Evolutionary conservation across 805 yeast species (phyloP).

Genomic region (Candida montana): DNA sequence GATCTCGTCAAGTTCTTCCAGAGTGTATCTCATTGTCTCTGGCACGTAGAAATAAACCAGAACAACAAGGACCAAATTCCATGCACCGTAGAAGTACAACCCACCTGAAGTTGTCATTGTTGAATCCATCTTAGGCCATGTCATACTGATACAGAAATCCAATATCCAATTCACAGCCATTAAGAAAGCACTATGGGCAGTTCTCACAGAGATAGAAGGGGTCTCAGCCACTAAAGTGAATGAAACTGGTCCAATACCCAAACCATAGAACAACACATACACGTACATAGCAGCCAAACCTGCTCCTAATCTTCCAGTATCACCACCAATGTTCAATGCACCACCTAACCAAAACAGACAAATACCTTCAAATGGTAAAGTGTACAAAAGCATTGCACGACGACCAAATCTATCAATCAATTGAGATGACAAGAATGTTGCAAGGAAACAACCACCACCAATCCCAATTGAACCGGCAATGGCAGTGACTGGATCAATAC

Average conservation of each 20-base stretch:
- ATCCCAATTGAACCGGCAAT: constrained; percentile 46
- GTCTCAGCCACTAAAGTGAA: constrained; percentile 51
- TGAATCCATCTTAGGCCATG: constrained; percentile 44
- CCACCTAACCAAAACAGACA: constrained; percentile 49
- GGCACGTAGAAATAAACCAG: constrained; percentile 42
- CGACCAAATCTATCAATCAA: constrained; percentile 48
- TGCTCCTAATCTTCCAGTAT: constrained; percentile 36
- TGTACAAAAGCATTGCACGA: constrained; percentile 44
- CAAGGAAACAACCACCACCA: constrained; percentile 40
- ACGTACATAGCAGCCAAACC: constrained; percentile 42
- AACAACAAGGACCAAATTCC: constrained; percentile 44
- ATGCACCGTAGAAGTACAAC: constrained; percentile 47
- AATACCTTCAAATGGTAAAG: constrained; percentile 56
- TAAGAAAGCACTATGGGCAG: constrained; percentile 45
- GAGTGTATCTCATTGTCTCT: constrained; percentile 65
- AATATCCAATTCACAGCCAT: constrained; percentile 40
- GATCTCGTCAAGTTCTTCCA: constrained; percentile 74
- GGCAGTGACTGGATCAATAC: constrained; percentile 38
- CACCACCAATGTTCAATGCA: constrained; percentile 35
- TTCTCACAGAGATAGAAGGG: constrained; percentile 45
- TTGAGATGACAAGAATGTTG: constrained; percentile 44
- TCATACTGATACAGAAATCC: constrained; percentile 46
- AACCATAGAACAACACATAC: constrained; percentile 40
- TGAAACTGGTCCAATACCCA: constrained; percentile 53
- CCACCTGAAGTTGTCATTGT: constrained; percentile 46